phyloP scores from a whole-genome alignment of 495 filamentous ascomycete genomes.

The Venustampulla echinocandica region DNA sequence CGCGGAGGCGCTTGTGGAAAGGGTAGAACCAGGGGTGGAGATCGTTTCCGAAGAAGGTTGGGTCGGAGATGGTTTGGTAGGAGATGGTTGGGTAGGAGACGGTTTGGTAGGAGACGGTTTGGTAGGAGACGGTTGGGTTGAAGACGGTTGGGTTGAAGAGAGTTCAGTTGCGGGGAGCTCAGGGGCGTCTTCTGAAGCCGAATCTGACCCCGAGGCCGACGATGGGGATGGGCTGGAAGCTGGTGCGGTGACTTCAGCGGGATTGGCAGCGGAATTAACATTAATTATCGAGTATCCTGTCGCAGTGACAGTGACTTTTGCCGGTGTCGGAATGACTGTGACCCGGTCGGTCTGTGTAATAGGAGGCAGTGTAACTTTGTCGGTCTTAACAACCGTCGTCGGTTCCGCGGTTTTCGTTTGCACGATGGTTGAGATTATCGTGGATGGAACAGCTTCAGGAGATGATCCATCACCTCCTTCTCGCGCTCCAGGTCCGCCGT shows the following conservation, averaged over 20 bases:
- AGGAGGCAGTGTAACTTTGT: slow-evolving; percentile 8
- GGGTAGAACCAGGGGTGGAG: too few species aligned
- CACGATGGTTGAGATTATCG: slow-evolving; percentile 15
- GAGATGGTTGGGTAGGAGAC: too few species aligned
- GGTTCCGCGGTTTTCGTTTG: slow-evolving; percentile 11
- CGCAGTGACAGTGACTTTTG: slow-evolving; percentile 10
- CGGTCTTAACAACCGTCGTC: slow-evolving; percentile 17
- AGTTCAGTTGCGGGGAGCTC: not conserved
- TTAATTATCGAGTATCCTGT: slow-evolving; percentile 17
- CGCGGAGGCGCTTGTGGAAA: not conserved
- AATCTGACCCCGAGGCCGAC: not conserved
- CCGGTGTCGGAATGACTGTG: slow-evolving; percentile 11
- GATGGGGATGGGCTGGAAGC: not conserved
- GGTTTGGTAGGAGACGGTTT: not conserved
- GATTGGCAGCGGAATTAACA: slow-evolving; percentile 10
- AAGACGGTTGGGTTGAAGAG: slow-evolving; percentile 1
- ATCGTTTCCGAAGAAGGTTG: too few species aligned
- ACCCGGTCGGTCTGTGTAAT: slow-evolving; percentile 12
- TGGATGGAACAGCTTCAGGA: not conserved
- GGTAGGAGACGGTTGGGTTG: not conserved
- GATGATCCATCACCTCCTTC: not conserved
- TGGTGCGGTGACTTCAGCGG: not conserved
- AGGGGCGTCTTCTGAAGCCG: too few species aligned
- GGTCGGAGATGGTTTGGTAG: too few species aligned
- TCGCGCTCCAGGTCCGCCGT: slow-evolving; percentile 16